Base-by-base conservation (phyloP, 2,329 filamentous ascomycete genomes). In the Xylaria sp. region DNA sequence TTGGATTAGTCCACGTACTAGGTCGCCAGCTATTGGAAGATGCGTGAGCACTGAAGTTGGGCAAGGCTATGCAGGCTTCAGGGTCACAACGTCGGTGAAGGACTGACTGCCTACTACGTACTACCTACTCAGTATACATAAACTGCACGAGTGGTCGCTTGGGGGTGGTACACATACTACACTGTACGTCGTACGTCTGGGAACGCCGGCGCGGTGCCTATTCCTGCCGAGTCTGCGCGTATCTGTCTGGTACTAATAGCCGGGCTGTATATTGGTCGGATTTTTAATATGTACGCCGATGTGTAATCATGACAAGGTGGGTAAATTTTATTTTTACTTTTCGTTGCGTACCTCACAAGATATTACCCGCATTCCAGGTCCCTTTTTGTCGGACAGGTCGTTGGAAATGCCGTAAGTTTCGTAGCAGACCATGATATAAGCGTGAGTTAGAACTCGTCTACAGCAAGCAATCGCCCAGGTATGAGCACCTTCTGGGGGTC, bases 221-320 rank as follows among this genome's bases (percentile, higher is more conserved):
- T 50, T 65, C 50, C 51, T 58, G 56, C 65, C 38, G 61, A 65
- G 65, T 57, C 45, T 33, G 15, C 33, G 47, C 29, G 39, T 33
- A 20, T 45, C 36, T 56, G 25, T 31, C 36, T 55, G 53, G 49
- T 51, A 51, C 49, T 39, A 53, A 61, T 59, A 57, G 22, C 62
- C 56, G 50, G 50, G 50, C 63, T 44, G n/a, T 49, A 45, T 61
- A 56, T 51, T 44, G 61, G 65, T 61, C 56, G 56, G 65, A 65
- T 42, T 25, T 42, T 25, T 44, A 42, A 42, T 55, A 10, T 55
- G 53, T 36, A 45, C 25, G 31, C 25, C 42, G 25, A 57, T 61
- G 53, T 39, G 51, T 47, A 61, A 44, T 61, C 29, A 39, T 49
- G 45, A 36, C 36, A 45, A 27, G 36, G 36, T 42, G 25, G 22